These are phyloP conservation scores for Amesomyces nigricolor DNA, from an alignment of 2,329 filamentous ascomycete species.

Conservation along the genomic window DNA sequence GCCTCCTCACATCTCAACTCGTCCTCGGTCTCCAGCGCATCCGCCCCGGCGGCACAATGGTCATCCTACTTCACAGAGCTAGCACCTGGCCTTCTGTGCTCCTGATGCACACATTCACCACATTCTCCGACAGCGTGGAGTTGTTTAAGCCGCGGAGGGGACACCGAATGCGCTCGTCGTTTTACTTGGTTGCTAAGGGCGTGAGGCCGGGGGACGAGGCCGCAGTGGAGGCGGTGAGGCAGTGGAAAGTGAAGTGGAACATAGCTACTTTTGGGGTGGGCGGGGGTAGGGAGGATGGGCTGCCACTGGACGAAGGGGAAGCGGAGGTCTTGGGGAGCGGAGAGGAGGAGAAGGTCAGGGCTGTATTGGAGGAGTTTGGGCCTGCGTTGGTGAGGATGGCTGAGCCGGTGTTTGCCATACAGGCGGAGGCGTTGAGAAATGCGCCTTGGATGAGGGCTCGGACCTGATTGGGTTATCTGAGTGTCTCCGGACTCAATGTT, in stretches of 20 bases:
- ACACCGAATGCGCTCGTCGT: conserved; percentile 43
- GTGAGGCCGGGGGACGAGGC: conserved; percentile 32
- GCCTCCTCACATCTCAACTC: conserved; percentile 37
- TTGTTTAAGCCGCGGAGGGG: conserved; percentile 40
- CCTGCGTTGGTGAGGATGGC: conserved; percentile 30
- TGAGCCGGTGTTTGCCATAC: conserved; percentile 32
- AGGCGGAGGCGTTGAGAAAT: conserved; percentile 30
- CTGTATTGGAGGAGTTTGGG: conserved; percentile 35
- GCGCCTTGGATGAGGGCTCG: conserved; percentile 26
- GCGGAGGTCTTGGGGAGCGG: neutral
- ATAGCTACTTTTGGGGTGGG: conserved; percentile 34
- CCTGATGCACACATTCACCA: conserved; percentile 35
- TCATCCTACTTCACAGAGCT: conserved; percentile 46
- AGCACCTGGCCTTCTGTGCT: conserved; percentile 37
- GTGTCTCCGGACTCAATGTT: too few relatives aligned
- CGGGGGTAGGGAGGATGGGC: conserved; percentile 25
- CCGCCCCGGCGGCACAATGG: conserved; percentile 42
- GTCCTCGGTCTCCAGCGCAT: conserved; percentile 43
- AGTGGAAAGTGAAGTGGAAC: conserved; percentile 39
- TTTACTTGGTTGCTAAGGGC: conserved; percentile 46
- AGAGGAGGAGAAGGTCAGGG: conserved; percentile 21
- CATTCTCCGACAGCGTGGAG: conserved; percentile 36
- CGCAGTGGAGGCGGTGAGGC: conserved; percentile 33
- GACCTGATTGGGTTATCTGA: too few relatives aligned
- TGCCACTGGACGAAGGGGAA: conserved; percentile 2